Conservation (phyloP, 2,329 filamentous ascomycete genomes). For the Claviceps sp. region DNA sequence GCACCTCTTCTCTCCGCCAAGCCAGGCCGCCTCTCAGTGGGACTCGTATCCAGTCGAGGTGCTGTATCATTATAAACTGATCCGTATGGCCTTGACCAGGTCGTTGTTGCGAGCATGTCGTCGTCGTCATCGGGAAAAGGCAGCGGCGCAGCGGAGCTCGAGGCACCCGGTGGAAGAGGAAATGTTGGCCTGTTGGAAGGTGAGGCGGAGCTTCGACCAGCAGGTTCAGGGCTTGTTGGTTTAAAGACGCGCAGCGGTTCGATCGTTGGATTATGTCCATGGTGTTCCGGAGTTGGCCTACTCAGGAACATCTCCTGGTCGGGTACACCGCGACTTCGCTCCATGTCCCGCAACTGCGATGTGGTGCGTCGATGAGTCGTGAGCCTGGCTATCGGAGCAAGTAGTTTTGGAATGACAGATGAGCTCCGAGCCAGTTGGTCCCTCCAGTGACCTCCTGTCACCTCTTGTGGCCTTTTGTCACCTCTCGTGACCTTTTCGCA, state of each 20-base stretch:
- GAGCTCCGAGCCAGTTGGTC: neutral
- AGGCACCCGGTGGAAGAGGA: conserved; percentile 52
- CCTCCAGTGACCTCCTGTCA: neutral
- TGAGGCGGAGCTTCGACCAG: conserved; percentile 23
- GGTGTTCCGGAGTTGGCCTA: conserved; percentile 36
- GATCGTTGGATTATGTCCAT: conserved; percentile 60
- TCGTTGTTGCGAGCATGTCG: conserved; percentile 27
- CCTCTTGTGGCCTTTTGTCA: neutral
- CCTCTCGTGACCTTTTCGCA: neutral
- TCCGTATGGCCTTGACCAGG: conserved; percentile 31
- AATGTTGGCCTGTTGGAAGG: conserved; percentile 43
- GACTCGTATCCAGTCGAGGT: conserved; percentile 41
- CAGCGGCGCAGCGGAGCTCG: conserved; percentile 51
- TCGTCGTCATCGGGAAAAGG: conserved; percentile 60
- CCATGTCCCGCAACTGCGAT: conserved; percentile 22
- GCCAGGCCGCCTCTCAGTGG: conserved; percentile 45
- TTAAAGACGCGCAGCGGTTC: conserved; percentile 80
- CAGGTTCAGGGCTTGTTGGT: conserved; percentile 50
- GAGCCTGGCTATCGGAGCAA: neutral
- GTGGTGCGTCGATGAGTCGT: neutral
- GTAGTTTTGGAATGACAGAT: neutral
- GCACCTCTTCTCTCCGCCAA: conserved; percentile 73
- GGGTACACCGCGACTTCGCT: conserved; percentile 48
- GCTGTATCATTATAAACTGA: conserved; percentile 35
- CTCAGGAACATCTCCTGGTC: conserved; percentile 77